Base-by-base conservation (phyloP, 1,139 yeast species). In the Debaryomyces sp. region DNA sequence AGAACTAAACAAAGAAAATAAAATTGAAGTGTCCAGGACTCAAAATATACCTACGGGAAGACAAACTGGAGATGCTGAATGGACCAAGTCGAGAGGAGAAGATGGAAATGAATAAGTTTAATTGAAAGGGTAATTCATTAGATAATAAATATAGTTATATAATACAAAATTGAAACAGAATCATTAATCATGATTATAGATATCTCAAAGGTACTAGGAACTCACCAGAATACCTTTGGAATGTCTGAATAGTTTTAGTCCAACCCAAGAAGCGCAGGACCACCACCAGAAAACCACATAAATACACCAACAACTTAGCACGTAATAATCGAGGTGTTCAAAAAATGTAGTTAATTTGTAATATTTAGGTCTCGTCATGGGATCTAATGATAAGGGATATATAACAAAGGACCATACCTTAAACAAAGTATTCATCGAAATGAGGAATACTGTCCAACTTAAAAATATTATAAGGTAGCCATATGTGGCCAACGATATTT, bases 51-150 rank as follows among this genome's bases (percentile, higher is more conserved):
- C 55, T 0, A 54, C 51, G 17, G 87, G 87, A 3, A 71, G 97
- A 49, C 87, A 88, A 63, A 84, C 91, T 35, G 98, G 97, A 0
- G 75, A 82, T 3, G 78, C 75, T 0, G 87, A 77, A 45, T 91
- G 97, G 97, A 87, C 87, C 0, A 63, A 68, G 17, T 57, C 76
- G 1, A 75, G 98, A 56, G 96, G 96, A 1, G 98, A 91, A 64
- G 81, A 73, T 52, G 96, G 96, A 6, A 12, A 30, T 29, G 15
- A 29, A 17, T 40, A 41, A n/a, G 36, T 18, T 12, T n/a, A 18
- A 18, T 27, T 17, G 23, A 32, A 30, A 32, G 33, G 40, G 44
- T 41, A 41, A 41, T 21, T 30, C 30, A 41, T 41, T 41, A 41
- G 32, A 41, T 41, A 41, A 13, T 26, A 35, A 21, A 21, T 35